A percentile compares a stretch with the other conserved stretches of the same genome.
phyloP scores from a whole-genome alignment of 1,139 yeast genomes.

The Geotrichum aggregatum region DNA sequence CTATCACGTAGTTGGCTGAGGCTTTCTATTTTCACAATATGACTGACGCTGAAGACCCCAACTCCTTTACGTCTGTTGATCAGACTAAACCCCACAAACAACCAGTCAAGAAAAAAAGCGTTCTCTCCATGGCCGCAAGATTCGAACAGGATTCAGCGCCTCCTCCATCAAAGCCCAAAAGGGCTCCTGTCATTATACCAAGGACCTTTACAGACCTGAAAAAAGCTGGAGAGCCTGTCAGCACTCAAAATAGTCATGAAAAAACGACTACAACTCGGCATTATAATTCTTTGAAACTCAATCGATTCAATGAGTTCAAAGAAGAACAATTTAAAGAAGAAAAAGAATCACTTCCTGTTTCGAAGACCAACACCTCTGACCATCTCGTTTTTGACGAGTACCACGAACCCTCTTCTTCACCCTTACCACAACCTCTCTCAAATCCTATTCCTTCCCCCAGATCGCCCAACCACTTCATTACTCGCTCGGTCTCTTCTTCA shows the following conservation, averaged over 20 bases:
- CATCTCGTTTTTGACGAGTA: conserved; percentile 2
- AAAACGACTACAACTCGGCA: neutral
- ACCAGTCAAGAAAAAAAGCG: neutral
- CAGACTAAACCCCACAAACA: neutral
- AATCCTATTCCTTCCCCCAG: conserved; percentile 6
- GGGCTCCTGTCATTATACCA: conserved; percentile 17
- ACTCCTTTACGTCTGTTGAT: neutral
- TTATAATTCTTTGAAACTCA: conserved; percentile 13
- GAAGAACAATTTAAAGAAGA: conserved; percentile 3
- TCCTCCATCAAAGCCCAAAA: neutral
- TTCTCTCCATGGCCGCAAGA: conserved; percentile 9
- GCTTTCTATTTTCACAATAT: no score
- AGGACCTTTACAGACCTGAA: conserved; percentile 17
- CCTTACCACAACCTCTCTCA: neutral
- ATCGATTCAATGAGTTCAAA: conserved; percentile 14
- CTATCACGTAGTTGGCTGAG: no score
- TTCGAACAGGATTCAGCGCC: conserved; percentile 12
- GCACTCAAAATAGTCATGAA: neutral
- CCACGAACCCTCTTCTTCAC: neutral
- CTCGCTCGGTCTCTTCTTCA: conserved; percentile 8
- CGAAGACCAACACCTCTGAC: neutral
- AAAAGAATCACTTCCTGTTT: neutral
- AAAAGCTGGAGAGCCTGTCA: conserved; percentile 16
- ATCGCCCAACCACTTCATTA: conserved; percentile 9
- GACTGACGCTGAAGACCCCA: neutral